phyloP scores from a whole-genome alignment of 805 yeast genomes.

The Myxozyma udenii region DNA sequence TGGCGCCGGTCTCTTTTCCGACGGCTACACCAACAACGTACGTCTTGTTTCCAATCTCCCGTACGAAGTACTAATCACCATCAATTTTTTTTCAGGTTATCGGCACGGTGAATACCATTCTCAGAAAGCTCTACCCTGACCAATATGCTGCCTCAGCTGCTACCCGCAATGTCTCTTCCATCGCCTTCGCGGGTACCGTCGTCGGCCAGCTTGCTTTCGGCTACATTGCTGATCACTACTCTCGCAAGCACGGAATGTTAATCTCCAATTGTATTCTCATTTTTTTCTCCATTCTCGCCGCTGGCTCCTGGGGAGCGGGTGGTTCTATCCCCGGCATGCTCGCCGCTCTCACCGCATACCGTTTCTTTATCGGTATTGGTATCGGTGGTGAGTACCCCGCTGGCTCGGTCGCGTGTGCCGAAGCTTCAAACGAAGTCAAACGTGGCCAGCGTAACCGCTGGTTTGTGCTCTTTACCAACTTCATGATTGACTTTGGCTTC shows the following conservation, averaged over 20 bases:
- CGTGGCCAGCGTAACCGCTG: constrained; percentile 85
- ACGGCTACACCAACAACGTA: constrained; percentile 81
- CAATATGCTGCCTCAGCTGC: constrained; percentile 65
- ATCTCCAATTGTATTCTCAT: constrained; percentile 72
- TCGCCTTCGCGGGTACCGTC: constrained; percentile 90
- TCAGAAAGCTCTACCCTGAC: constrained; percentile 61
- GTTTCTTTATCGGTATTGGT: constrained; percentile 86
- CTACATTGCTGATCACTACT: constrained; percentile 69
- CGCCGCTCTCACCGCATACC: constrained; percentile 75
- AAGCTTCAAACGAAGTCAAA: constrained; percentile 74
- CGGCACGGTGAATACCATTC: constrained; percentile 70
- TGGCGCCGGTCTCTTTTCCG: constrained; percentile 91
- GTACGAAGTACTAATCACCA: background rate
- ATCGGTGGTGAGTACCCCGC: constrained; percentile 96
- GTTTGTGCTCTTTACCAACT: constrained; percentile 84
- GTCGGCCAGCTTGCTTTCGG: constrained; percentile 84
- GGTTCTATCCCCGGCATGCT: constrained; percentile 72
- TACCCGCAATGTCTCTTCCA: constrained; percentile 73
- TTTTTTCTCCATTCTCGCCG: constrained; percentile 69
- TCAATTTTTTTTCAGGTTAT: constrained; percentile 46
- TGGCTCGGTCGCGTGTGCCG: constrained; percentile 90
- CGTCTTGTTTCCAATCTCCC: constrained; percentile 2
- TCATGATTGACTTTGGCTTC: constrained; percentile 83
- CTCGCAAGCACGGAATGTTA: constrained; percentile 82
- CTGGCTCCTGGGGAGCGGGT: constrained; percentile 83